Evolutionary conservation across 345 rosid genomes (phyloP).

Genomic region (Brassica cretica): DNA sequence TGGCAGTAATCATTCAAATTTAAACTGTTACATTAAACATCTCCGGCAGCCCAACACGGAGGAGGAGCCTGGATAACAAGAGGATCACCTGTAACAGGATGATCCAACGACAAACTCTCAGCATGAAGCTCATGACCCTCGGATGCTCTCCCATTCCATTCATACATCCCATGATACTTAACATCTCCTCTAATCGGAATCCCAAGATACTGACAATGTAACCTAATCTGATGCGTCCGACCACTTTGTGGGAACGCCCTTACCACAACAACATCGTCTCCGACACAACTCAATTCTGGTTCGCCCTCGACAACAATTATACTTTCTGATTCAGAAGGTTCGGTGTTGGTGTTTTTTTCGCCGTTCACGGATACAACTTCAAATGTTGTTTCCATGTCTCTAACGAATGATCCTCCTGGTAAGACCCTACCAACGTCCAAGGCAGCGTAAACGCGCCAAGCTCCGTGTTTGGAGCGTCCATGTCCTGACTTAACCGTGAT

Average conservation of each 20-base stretch:
- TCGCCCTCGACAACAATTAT: constrained; percentile 50
- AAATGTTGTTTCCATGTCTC: constrained; percentile 86
- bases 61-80: constrained; percentile 56
- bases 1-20: neutral
- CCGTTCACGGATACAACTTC: constrained; percentile 69
- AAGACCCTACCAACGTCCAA: constrained; percentile 68
- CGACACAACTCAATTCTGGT: constrained; percentile 35
- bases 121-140: constrained; percentile 86
- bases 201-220: constrained; percentile 90
- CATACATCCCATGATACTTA: constrained; percentile 78
- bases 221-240: constrained; percentile 87
- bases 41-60: constrained; percentile 57
- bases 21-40: neutral
- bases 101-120: constrained; percentile 74
- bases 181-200: constrained; percentile 81
- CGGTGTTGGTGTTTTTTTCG: neutral
- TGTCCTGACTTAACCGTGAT: constrained; percentile 81
- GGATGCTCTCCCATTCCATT: constrained; percentile 59
- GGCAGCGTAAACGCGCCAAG: constrained; percentile 83
- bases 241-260: constrained; percentile 84
- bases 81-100: constrained; percentile 58
- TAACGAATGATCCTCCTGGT: constrained; percentile 81
- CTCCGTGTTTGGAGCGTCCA: constrained; percentile 91
- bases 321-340: constrained; percentile 28
- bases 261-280: constrained; percentile 55